Base-by-base conservation (phyloP, 345 rosid genomes). In the Linum lewisii region DNA sequence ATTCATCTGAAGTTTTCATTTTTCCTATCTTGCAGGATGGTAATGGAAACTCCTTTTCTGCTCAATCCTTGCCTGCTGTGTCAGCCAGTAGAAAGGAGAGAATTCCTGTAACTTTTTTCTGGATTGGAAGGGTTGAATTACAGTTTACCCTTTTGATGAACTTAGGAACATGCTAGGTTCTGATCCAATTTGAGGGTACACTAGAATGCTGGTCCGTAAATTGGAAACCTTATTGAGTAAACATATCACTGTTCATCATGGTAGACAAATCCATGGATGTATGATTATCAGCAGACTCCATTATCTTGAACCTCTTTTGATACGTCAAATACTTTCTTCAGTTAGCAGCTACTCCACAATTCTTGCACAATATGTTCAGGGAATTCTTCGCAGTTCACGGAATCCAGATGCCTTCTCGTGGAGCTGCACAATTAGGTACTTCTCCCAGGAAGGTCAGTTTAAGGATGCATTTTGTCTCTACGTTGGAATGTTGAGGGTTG, bases 401-500 rank as follows among this genome's bases (percentile, higher is more conserved):
- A 65, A 37, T 24, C 68, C 69, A 15, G 79, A 77, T 66, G 64
- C 85, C 42, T 84, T 82, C 55, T 75, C 84, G 0, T 82, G 94
- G 94, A 79, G 96, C 49, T 78, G 78, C 57, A 61, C 78, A 2
- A 61, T 86, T 57, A 67, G 89, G 62, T 84, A 76, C 69, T 70
- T 81, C 50, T 81, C 85, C 25, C 80, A 71, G 62, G 83, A 75
- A 59, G 73, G 84, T 32, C 79, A 72, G 55, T 88, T 84, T 53
- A 67, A 70, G 67, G 84, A 84, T 62, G 73, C 85, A 0, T 57
- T 79, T 24, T 29, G 44, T 58, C 64, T 77, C 50, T 88, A 78
- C 61, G 65, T 79, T 49, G 61, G 79, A 59, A 78, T 85, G 94
- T 74, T 66, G 54, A 61, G 69, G 57, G 65, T 61, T 24, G 87